Conservation (phyloP, 352 stramenopile genomes). For the Phytophthora meadii region DNA sequence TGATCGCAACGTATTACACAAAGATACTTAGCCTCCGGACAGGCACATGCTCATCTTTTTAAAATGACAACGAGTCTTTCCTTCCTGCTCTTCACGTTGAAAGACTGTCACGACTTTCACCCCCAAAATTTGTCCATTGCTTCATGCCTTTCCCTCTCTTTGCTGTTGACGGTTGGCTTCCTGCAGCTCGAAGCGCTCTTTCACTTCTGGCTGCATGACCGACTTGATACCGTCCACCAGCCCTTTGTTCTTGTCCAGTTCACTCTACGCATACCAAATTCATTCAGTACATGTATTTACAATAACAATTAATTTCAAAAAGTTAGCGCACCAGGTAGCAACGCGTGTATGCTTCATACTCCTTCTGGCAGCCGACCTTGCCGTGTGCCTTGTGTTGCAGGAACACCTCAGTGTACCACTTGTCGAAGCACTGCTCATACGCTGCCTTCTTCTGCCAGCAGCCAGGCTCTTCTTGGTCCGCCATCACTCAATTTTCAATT, state of each 20-base stretch:
- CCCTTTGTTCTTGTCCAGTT: conserved; percentile 66
- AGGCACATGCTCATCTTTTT: neutral
- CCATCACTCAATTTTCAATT: conserved; percentile 20
- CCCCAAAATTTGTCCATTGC: neutral
- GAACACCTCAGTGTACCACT: conserved; percentile 89
- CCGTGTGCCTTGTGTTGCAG: conserved; percentile 79
- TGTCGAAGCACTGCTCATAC: conserved; percentile 89
- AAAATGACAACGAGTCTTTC: conserved; percentile 1
- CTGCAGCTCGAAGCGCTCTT: conserved; percentile 57
- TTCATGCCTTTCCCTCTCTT: conserved; percentile 6
- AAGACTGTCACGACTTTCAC: neutral
- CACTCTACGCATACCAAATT: conserved; percentile 41
- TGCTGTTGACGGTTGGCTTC: conserved; percentile 34
- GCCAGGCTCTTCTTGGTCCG: conserved; percentile 47
- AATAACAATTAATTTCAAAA: neutral
- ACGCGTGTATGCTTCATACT: conserved; percentile 81
- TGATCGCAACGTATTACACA: neutral
- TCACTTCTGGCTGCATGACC: conserved; percentile 69
- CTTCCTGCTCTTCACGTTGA: neutral
- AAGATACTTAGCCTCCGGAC: neutral
- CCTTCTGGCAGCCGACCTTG: conserved; percentile 75
- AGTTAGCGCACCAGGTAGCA: conserved; percentile 68
- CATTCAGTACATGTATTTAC: neutral
- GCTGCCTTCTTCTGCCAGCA: conserved; percentile 79
- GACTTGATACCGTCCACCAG: conserved; percentile 71